A percentile compares a stretch with the other conserved stretches of the same genome.
Evolutionary conservation across 306 rosid genomes (phyloP).

Genomic region (Pterocarpus macrocarpus): DNA sequence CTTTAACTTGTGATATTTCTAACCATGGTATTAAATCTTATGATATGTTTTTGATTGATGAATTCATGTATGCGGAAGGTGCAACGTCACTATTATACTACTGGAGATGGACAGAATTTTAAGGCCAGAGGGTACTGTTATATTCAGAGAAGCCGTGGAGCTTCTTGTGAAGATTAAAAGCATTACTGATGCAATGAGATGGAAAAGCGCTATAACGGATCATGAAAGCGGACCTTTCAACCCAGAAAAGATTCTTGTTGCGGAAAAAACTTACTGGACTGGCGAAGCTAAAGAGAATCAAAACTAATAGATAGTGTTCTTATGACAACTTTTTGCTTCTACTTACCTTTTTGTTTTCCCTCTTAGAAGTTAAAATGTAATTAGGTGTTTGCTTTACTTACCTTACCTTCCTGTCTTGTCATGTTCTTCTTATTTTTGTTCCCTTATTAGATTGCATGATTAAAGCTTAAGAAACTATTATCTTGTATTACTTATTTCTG

Average conservation of each 20-base stretch:
- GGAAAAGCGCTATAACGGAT: conserved; percentile 87
- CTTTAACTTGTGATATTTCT: conserved; percentile 11
- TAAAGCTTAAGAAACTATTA: not conserved
- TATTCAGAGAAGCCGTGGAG: conserved; percentile 88
- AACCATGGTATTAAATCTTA: not conserved
- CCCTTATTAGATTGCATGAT: not conserved
- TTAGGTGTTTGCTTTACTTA: conserved; percentile 26
- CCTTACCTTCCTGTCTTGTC: conserved; percentile 3
- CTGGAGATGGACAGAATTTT: conserved; percentile 94
- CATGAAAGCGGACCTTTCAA: conserved; percentile 95
- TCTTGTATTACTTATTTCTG: not conserved
- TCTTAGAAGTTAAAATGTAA: conserved; percentile 25
- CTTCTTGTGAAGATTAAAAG: conserved; percentile 73
- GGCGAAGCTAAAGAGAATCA: conserved; percentile 55
- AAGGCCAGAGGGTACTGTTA: conserved; percentile 91
- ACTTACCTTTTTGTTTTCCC: conserved; percentile 29
- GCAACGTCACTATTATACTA: conserved; percentile 72
- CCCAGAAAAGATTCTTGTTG: conserved; percentile 93
- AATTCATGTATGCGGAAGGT: conserved; percentile 61
- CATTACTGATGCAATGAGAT: conserved; percentile 79
- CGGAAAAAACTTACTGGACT: conserved; percentile 86
- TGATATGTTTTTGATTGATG: conserved; percentile 22
- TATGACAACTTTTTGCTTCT: conserved; percentile 5
- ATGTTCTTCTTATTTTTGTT: conserved; percentile 19
- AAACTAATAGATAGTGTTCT: conserved; percentile 38